Percentiles rank a stretch among this genome's conserved stretches.
phyloP scores from a whole-genome alignment of 257 asterid genomes.

The Marsdenia floribunda region DNA sequence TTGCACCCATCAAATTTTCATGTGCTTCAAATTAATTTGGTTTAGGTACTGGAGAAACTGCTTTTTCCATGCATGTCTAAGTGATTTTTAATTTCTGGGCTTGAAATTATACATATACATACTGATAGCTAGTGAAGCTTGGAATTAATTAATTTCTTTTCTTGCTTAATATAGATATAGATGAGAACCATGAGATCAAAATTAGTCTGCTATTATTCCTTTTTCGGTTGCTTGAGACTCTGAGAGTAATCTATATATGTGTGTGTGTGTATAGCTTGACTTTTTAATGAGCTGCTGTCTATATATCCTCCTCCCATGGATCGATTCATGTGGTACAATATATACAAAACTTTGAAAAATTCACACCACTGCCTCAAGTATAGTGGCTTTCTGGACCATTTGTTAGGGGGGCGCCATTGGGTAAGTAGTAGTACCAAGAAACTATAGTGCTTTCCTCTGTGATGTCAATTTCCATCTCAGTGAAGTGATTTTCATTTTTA shows the following conservation, averaged over 20 bases:
- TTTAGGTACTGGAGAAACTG: too few relatives aligned
- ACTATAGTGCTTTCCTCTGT: neutral
- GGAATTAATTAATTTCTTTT: too few relatives aligned
- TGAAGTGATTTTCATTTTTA: neutral
- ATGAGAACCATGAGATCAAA: neutral
- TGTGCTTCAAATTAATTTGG: too few relatives aligned
- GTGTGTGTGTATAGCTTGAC: neutral
- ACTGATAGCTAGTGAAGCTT: too few relatives aligned
- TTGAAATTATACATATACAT: too few relatives aligned
- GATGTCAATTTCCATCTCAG: slow-evolving; percentile 1
- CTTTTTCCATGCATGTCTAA: too few relatives aligned
- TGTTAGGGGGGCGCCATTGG: neutral
- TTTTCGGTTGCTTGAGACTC: neutral
- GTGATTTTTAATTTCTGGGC: too few relatives aligned
- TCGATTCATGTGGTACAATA: neutral
- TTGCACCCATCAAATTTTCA: too few relatives aligned
- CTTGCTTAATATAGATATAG: neutral
- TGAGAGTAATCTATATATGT: too few relatives aligned
- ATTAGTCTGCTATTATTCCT: neutral
- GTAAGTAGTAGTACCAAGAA: neutral
- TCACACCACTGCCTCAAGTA: neutral
- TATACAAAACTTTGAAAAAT: neutral
- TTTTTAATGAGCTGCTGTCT: neutral
- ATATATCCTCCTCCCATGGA: too few relatives aligned
- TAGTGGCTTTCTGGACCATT: neutral